A percentile compares a stretch with the other conserved stretches of the same genome.
Evolutionary conservation across 768 basidiomycete genomes (phyloP).

Genomic region (Pleurotus sapidus): DNA sequence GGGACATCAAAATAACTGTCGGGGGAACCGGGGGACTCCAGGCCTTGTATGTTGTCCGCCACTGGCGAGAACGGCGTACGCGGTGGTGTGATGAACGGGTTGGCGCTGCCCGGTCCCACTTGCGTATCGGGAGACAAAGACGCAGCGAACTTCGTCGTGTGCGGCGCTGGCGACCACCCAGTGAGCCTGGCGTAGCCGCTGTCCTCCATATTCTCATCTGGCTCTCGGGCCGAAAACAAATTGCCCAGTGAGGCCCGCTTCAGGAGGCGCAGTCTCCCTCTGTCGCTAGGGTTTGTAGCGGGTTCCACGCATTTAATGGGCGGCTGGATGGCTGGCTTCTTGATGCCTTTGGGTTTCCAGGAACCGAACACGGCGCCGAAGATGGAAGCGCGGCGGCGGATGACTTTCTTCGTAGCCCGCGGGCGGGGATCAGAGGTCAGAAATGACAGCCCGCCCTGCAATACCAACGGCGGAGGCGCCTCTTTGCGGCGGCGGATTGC

Average conservation of each 20-base stretch:
- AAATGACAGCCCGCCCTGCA: background rate
- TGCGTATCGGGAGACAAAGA: background rate
- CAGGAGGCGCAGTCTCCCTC: background rate
- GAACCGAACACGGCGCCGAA: background rate
- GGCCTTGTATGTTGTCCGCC: background rate
- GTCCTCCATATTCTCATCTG: background rate
- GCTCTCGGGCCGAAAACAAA: background rate
- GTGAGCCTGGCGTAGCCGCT: background rate
- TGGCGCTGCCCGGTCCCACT: too few species aligned
- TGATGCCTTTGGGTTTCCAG: conserved; percentile 5
- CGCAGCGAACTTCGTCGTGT: background rate
- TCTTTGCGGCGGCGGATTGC: background rate
- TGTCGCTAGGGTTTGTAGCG: background rate
- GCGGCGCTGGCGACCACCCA: conserved; percentile 2
- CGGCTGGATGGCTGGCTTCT: background rate
- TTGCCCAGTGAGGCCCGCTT: background rate
- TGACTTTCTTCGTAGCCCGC: background rate
- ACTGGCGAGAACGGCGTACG: conserved; percentile 1
- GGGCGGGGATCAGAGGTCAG: background rate
- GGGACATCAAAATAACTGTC: conserved; percentile 1
- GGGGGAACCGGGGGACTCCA: background rate
- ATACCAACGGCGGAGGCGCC: background rate
- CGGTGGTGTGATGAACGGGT: conserved; percentile 4
- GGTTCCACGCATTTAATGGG: background rate
- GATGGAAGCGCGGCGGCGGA: background rate